Evolutionary conservation across 768 basidiomycete species (phyloP), one percentile per base, ranked within the genome.

Genomic region (Neoboletus subvelutipes): DNA sequence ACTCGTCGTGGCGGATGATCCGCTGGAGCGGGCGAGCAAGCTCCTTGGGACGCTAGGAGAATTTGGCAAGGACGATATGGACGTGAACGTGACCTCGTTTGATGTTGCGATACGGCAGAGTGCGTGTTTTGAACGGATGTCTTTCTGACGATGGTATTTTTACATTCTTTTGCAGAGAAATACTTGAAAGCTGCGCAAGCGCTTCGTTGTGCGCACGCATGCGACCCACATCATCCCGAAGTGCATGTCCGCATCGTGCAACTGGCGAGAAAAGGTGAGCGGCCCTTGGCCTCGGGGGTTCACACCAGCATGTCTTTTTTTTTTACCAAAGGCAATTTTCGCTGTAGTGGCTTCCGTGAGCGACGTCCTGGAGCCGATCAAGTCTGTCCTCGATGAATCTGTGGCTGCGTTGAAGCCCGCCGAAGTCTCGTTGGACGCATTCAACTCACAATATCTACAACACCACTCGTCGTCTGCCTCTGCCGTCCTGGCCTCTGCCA

Each of bases 41-140:
- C 67, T 91, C 20, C 75, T 96, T 26, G 74, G 72, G 24, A 89
- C 88, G 4, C 70, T 98, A 4, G 76, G 78, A 10, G 77, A 75
- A 7, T 75, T 85, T 18, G 81, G 78, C 0, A 70, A 74, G 13
- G 68, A 77, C 3, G 77, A 84, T 46, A 72, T 92, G 11, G 85
- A 91, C 34, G 83, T 84, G 29, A 95, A 92, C 88, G 71, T 86
- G 48, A 78, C 80, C 1, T 76, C 78, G 6, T 96, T 90, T 66
- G 94, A 97, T 66, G 88, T 98, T 20, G 84, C 88, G 29, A 79
- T 90, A 47, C 82, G 92, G 57, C 81, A 89, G 66, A 85, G 94
- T 95, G 86, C 77, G 45, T 63, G 0, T 46, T 51, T 26, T n/a
- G 28, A 22, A 43, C 40, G 39, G 11, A 26, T 37, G 22, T 20